Percentiles rank a stretch among this genome's conserved stretches.
Evolutionary conservation across 495 filamentous ascomycete species (phyloP).

Genomic region (Neurospora sp.): DNA sequence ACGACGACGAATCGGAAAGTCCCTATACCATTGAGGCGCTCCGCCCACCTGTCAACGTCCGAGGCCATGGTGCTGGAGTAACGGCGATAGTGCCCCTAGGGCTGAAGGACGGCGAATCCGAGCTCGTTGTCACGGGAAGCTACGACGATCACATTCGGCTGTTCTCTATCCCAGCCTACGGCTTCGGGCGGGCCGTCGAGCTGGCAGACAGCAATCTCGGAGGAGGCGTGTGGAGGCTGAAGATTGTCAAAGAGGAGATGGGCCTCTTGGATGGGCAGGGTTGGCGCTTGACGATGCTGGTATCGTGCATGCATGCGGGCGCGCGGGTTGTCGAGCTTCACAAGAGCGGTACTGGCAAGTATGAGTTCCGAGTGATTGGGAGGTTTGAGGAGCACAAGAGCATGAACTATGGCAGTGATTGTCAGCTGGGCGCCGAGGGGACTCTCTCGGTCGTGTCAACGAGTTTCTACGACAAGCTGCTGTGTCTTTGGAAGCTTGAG

Average conservation of each 20-base stretch:
- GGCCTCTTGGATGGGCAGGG: constrained; percentile 1
- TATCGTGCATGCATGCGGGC: constrained; percentile 91
- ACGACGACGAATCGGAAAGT: constrained; percentile 5
- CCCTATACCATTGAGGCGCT: constrained; percentile 27
- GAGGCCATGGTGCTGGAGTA: constrained; percentile 69
- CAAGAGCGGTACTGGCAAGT: constrained; percentile 28
- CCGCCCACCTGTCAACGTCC: constrained; percentile 28
- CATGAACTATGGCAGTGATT: constrained; percentile 91
- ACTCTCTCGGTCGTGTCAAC: constrained; percentile 55
- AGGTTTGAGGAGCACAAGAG: constrained; percentile 81
- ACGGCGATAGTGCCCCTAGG: constrained; percentile 71
- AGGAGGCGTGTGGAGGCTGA: constrained; percentile 88
- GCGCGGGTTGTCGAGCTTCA: constrained; percentile 48
- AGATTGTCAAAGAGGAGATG: constrained; percentile 36
- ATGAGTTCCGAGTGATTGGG: constrained; percentile 56
- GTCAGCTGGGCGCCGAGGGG: constrained; percentile 34
- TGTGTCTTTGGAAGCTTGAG: constrained; percentile 66
- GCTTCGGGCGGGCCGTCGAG: constrained; percentile 24
- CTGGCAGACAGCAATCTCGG: constrained; percentile 58
- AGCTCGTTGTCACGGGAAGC: constrained; percentile 70
- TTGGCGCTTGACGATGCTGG: constrained; percentile 51
- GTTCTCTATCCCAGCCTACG: constrained; percentile 25
- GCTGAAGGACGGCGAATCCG: constrained; percentile 26
- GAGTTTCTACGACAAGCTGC: constrained; percentile 78
- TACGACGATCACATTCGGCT: constrained; percentile 83